Conservation (phyloP, 225 moss, liverwort and hornwort genomes). For the Thuidium tamariscinum region DNA sequence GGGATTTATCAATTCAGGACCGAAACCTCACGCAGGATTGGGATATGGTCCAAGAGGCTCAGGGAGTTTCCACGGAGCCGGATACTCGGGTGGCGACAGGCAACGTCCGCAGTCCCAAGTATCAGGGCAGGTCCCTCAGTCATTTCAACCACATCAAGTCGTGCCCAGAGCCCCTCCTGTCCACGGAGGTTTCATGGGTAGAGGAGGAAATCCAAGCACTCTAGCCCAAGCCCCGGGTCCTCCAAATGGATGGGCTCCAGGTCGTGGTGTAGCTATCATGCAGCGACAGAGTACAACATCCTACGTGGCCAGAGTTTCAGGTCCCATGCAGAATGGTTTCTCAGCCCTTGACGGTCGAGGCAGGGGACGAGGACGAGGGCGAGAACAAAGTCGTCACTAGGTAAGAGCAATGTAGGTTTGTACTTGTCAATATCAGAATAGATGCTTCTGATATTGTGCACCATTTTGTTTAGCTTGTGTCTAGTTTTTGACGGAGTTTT, state of each 20-base stretch:
- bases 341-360: constrained; percentile 20
- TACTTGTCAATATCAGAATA: not conserved
- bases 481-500: not conserved
- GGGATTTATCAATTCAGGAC: constrained; percentile 2
- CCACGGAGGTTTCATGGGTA: constrained; percentile 44
- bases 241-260: constrained; percentile 21
- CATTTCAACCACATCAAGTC: constrained; percentile 16
- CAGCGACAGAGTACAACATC: constrained; percentile 7
- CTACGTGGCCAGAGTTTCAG: not conserved
- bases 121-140: not conserved
- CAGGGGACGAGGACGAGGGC: constrained; percentile 37
- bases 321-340: constrained; percentile 28
- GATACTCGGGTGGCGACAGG: constrained; percentile 23
- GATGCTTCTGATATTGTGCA: not conserved
- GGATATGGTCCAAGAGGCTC: constrained; percentile 28
- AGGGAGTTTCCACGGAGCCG: constrained; percentile 7
- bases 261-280: constrained; percentile 17
- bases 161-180: constrained; percentile 41
- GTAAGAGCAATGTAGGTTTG: not conserved
- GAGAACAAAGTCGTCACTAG: constrained; percentile 22
- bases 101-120: constrained; percentile 25
- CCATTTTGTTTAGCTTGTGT: not conserved
- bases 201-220: constrained; percentile 17
- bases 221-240: constrained; percentile 24
- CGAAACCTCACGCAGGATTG: constrained; percentile 4